Conservation (phyloP, 139 green algal genomes). For the Medakamo hakoo region DNA sequence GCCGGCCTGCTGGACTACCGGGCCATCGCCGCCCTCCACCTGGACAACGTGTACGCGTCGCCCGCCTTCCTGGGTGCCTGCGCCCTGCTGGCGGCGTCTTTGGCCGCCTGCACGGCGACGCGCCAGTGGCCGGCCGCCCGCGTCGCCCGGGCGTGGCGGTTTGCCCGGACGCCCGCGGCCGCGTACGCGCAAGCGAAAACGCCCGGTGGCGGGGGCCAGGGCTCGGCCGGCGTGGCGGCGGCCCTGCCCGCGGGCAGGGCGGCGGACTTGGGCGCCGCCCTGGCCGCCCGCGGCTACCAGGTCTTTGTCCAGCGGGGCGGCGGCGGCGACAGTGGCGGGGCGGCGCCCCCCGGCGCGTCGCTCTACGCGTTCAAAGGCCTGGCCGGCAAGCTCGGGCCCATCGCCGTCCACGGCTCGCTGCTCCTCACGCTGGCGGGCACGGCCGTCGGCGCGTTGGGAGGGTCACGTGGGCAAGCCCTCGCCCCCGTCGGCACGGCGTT, state of each 20-base stretch:
- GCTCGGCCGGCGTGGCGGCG: constrained; percentile 3
- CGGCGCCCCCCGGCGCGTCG: neutral
- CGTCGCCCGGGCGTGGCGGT: constrained; percentile 25
- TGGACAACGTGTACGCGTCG: constrained; percentile 77
- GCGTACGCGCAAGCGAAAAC: constrained; percentile 12
- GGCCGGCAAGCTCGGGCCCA: constrained; percentile 75
- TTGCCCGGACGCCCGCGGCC: constrained; percentile 8
- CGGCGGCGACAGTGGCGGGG: neutral
- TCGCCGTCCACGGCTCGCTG: constrained; percentile 87
- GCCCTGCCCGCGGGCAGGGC: constrained; percentile 52
- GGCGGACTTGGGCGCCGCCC: constrained; percentile 36
- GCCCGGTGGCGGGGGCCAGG: neutral
- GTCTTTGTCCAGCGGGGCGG: constrained; percentile 9
- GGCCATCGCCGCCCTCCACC: constrained; percentile 45
- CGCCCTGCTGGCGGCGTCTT: constrained; percentile 57
- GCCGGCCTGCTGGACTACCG: constrained; percentile 56
- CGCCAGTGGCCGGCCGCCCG: constrained; percentile 76
- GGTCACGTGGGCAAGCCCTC: constrained; percentile 63
- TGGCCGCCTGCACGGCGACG: constrained; percentile 83
- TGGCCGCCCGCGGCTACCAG: constrained; percentile 62
- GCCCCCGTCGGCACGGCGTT: constrained; percentile 33
- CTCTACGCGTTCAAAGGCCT: constrained; percentile 98
- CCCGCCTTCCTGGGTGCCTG: constrained; percentile 80
- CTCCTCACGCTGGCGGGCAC: constrained; percentile 72
- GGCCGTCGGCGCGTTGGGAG: constrained; percentile 48